A percentile compares a stretch with the other conserved stretches of the same genome.
Conservation (phyloP, 805 yeast species). For the Pachysolen tannophilus region DNA sequence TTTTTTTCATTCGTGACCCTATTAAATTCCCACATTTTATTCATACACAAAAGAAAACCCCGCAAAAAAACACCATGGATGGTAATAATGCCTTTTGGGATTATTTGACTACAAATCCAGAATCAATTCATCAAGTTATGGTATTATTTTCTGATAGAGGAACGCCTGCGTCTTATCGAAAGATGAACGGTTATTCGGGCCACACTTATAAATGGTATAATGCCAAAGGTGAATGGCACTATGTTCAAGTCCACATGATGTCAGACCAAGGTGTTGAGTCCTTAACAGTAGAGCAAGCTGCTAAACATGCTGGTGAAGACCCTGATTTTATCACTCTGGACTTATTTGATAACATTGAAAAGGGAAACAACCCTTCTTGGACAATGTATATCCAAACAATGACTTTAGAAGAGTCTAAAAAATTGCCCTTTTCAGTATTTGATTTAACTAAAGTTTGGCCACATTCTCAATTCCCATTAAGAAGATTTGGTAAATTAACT, state of each 20-base stretch:
- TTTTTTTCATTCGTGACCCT: constrained; percentile 80
- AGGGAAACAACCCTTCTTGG: constrained; percentile 79
- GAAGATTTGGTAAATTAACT: constrained; percentile 74
- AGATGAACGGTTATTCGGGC: constrained; percentile 81
- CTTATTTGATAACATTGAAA: constrained; percentile 68
- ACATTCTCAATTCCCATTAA: constrained; percentile 75
- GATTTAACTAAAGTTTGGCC: constrained; percentile 95
- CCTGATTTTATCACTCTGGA: constrained; percentile 82
- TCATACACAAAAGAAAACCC: constrained; percentile 84
- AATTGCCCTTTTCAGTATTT: constrained; percentile 72
- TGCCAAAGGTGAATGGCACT: constrained; percentile 66
- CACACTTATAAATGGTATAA: constrained; percentile 79
- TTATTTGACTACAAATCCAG: constrained; percentile 65
- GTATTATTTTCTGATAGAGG: constrained; percentile 74
- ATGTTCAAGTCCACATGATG: constrained; percentile 71
- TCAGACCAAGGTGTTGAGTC: constrained; percentile 48
- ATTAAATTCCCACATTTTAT: constrained; percentile 81
- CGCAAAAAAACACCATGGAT: constrained; percentile 73
- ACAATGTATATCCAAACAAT: constrained; percentile 77
- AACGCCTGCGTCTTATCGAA: constrained; percentile 67
- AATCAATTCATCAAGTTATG: constrained; percentile 68
- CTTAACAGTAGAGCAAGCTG: constrained; percentile 60
- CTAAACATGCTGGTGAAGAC: constrained; percentile 58
- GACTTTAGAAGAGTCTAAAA: constrained; percentile 75
- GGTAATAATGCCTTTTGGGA: constrained; percentile 76